Evolutionary conservation across 257 asterid species (phyloP), one percentile per base, ranked within the genome.

Genomic region (Nicotiana tomentosiformis): DNA sequence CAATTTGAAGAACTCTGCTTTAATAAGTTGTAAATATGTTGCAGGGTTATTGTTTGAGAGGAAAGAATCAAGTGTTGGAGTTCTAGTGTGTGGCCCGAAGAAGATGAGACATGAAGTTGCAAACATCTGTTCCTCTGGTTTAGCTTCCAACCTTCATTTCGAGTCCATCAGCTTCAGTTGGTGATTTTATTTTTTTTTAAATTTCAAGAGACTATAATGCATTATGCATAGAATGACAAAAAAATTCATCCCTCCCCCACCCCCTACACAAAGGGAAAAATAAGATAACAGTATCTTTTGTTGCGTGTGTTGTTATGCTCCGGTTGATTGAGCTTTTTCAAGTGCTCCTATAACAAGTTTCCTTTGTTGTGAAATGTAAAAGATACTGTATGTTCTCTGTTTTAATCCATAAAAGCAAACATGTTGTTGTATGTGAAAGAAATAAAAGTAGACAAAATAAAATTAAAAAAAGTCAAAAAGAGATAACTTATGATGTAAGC

Each of bases 91-190:
- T 37, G 98, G 99, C 53, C 99, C 98, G 7, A 90, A 90, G 92
- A 86, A 84, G 78, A 57, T 95, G 95, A 82, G 98, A 64, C 97
- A 91, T 30, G 97, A 95, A 46, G 97, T 93, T 12, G 98, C 99
- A 2, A 90, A 70, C 1, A 90, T 91, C 78, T 92, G 98, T 49
- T 90, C 97, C 9, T 93, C 98, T 23, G 91, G 93, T 16, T 87
- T 89, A 90, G 93, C 92, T 7, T 84, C 82, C 7, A 93, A 95
- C 61, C 92, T 95, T 56, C 93, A 95, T 85, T 95, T 95, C 69
- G 98, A 92, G 60, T 91, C 94, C 83, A 90, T 95, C 83, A 93
- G 97, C 85, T 95, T 95, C 88, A 91, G 91, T 79, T 93, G 97
- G 97, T 95, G 93, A 95, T 65, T 33, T 23, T n/a, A 6, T 17